Conservation (phyloP, 2,329 filamentous ascomycete species). For the Daldinia sp. region DNA sequence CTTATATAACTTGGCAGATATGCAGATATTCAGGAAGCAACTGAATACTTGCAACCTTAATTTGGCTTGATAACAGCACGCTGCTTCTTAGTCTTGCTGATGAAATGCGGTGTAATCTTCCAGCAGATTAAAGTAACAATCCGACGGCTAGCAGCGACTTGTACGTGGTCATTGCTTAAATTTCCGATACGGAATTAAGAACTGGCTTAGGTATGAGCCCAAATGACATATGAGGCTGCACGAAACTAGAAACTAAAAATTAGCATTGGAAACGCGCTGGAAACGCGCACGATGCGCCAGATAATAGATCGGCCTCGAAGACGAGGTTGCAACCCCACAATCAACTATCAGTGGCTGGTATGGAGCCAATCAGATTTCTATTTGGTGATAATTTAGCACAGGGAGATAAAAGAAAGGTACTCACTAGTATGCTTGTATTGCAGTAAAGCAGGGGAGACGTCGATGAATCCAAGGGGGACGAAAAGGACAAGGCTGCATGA, state of each 20-base stretch:
- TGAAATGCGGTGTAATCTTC: background rate
- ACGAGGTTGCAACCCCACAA: background rate
- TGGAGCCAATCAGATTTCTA: background rate
- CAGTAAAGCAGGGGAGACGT: background rate
- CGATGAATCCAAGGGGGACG: background rate
- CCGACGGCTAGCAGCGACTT: background rate
- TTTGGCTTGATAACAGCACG: background rate
- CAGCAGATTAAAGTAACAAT: background rate
- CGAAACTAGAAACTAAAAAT: background rate
- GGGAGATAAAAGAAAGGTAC: background rate
- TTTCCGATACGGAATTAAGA: background rate
- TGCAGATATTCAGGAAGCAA: background rate
- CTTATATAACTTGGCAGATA: background rate
- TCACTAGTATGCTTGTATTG: background rate
- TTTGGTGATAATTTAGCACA: background rate
- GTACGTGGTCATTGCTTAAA: background rate
- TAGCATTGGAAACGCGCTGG: background rate
- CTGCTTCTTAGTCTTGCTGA: background rate
- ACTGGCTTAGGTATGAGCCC: background rate
- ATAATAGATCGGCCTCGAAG: background rate
- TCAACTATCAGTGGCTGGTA: background rate
- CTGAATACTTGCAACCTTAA: background rate
- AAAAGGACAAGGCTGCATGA: constrained; percentile 17
- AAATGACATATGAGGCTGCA: background rate
- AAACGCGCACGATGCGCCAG: background rate